Conservation (phyloP, 306 rosid species). For the Medicago lupulina region DNA sequence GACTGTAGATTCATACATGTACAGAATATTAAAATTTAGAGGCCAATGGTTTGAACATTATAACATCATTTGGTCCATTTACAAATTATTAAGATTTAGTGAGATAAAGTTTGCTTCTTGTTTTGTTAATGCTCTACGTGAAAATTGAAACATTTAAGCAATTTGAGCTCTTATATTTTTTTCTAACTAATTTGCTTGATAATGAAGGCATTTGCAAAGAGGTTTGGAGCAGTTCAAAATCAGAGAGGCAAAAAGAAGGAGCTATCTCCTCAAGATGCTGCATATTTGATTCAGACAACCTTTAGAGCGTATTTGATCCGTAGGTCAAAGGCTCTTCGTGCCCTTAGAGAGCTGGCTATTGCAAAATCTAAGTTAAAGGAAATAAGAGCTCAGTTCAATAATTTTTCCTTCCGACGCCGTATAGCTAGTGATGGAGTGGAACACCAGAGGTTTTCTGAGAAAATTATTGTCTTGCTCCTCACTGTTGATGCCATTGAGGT, state of each 20-base stretch:
- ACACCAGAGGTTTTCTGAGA: slow-evolving; percentile 83
- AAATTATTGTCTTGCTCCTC: slow-evolving; percentile 84
- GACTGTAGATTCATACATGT: too few species aligned
- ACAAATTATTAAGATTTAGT: too few species aligned
- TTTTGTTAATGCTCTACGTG: not conserved
- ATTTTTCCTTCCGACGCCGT: slow-evolving; percentile 66
- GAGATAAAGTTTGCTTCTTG: not conserved
- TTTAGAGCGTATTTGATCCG: slow-evolving; percentile 81
- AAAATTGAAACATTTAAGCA: not conserved
- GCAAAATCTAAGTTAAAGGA: slow-evolving; percentile 90
- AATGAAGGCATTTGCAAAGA: slow-evolving; percentile 77
- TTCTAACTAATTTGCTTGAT: slow-evolving; percentile 38
- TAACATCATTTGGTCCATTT: not conserved
- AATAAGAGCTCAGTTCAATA: slow-evolving; percentile 73
- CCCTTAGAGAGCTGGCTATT: slow-evolving; percentile 78
- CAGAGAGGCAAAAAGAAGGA: slow-evolving; percentile 83
- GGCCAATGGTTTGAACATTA: not conserved
- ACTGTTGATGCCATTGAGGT: slow-evolving; percentile 95
- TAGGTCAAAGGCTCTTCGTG: slow-evolving; percentile 82
- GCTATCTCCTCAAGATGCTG: slow-evolving; percentile 88
- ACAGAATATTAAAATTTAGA: too few species aligned
- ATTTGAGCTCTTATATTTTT: slow-evolving; percentile 20
- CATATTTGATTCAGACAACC: slow-evolving; percentile 69
- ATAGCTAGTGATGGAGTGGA: slow-evolving; percentile 70
- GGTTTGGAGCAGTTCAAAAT: slow-evolving; percentile 58